Percentiles rank a stretch among this genome's conserved stretches.
Evolutionary conservation across 2,329 filamentous ascomycete genomes (phyloP).

Genomic region (Coniochaeta prunicola): DNA sequence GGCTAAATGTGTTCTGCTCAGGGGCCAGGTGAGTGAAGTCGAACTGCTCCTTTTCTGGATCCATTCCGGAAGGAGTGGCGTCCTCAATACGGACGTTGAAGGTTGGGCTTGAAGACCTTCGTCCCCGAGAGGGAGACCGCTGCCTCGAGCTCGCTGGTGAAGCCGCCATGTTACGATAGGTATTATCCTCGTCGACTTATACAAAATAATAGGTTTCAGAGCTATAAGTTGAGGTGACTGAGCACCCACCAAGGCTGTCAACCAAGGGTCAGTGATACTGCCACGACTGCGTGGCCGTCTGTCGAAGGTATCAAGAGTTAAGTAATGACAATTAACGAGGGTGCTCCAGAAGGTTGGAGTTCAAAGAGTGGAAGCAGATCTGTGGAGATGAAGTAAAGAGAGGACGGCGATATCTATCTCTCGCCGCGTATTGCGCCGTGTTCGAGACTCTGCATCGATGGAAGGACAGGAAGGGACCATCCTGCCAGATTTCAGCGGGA

Average conservation of each 20-base stretch:
- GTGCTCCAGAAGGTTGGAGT: neutral
- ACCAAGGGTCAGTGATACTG: neutral
- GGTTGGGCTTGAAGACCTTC: neutral
- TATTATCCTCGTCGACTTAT: neutral
- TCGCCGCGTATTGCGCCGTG: neutral
- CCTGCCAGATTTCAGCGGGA: neutral
- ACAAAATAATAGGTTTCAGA: neutral
- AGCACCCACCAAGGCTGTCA: neutral
- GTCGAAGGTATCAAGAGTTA: neutral
- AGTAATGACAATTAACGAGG: neutral
- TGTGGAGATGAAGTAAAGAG: neutral
- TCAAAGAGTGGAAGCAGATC: neutral
- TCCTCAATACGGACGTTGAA: neutral
- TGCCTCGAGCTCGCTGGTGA: neutral
- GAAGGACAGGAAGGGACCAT: neutral
- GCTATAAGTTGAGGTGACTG: neutral
- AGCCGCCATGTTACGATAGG: neutral
- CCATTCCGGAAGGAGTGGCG: neutral
- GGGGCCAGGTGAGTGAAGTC: slow-evolving; percentile 10
- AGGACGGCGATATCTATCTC: neutral
- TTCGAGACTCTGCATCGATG: neutral
- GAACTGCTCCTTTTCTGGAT: neutral
- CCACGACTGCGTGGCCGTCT: too few species aligned
- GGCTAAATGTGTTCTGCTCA: slow-evolving; percentile 10
- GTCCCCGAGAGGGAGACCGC: neutral